These are phyloP conservation scores for Schizosaccharomyces cryophilus DNA, from an alignment of 805 yeast species.

Conservation along the genomic window DNA sequence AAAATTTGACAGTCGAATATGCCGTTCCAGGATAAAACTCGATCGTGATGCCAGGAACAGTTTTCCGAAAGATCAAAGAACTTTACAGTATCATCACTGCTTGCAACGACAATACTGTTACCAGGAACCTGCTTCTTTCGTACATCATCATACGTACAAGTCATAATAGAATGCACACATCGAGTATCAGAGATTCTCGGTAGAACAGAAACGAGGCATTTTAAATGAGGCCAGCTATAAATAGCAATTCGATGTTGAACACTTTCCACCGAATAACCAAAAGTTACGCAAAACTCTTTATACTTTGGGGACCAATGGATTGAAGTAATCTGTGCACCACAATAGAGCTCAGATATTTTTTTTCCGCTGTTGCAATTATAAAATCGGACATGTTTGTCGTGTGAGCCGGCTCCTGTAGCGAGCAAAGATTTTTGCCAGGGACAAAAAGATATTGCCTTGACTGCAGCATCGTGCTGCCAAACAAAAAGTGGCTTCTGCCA, in stretches of 20 bases:
- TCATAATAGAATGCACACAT: background rate
- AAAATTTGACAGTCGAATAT: conserved; percentile 11
- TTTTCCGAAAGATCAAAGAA: conserved; percentile 49
- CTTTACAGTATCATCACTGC: conserved; percentile 55
- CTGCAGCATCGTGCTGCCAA: conserved; percentile 60
- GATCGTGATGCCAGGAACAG: background rate
- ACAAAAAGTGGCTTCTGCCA: background rate
- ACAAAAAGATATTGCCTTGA: conserved; percentile 70
- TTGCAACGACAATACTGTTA: conserved; percentile 39
- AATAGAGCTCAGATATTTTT: conserved; percentile 27
- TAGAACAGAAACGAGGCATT: conserved; percentile 23
- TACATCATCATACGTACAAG: background rate
- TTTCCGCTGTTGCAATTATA: conserved; percentile 77
- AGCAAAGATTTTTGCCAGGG: conserved; percentile 66
- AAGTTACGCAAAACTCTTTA: background rate
- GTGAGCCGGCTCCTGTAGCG: conserved; percentile 64
- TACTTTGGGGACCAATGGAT: conserved; percentile 11
- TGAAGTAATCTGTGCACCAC: conserved; percentile 30
- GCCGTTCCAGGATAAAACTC: conserved; percentile 9
- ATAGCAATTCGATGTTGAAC: background rate
- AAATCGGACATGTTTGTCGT: conserved; percentile 54
- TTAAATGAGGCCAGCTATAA: conserved; percentile 3
- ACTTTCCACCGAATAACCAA: background rate
- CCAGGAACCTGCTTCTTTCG: too few relatives aligned
- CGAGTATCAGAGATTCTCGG: conserved; percentile 14